Evolutionary conservation across 305 asterid species (phyloP), one percentile per base, ranked within the genome.

Genomic region (Andrographis paniculata): DNA sequence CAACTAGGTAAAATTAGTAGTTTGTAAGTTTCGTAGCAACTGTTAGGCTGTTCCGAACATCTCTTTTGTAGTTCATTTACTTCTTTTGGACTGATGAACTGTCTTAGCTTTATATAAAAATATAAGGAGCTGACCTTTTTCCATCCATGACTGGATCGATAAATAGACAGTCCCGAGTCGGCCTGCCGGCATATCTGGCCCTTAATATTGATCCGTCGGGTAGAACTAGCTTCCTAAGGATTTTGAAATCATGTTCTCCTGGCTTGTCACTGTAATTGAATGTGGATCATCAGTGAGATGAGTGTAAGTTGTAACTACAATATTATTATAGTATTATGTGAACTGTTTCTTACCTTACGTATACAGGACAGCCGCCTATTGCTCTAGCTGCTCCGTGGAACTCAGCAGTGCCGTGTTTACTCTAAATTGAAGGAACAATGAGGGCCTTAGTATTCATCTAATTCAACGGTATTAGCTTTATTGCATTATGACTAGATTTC

Each of bases 371-470:
- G 1, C 86, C 92, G n/a, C 86, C 82, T 24, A 77, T 16, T 0
- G 86, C 92, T 63, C 92, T 65, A 31, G 86, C 92, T 49, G 78
- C 75, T 42, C 74, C 84, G 37, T 74, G 81, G 58, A 77, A 80
- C 44, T 80, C 83, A n/a, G 87, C 76, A 11, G 79, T 48, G 40
- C 14, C 23, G 23, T 72, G 79, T 20, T 65, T 40, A 52, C 75
- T 73, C 80, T 73, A 20, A 23, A 56, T 16, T 27, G 28, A 23
- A 11, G 28, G 20, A 53, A 23, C 3, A 6, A 20, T 2, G n/a
- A 3, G 13, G 4, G 14, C 9, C 17, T 44, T 13, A 20, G 44
- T 8, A 15, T 15, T 45, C 15, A 12, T 4, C 6, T 9, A 30
- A 4, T 1, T 6, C 10, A 4, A 7, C 0, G 38, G 13, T 6